A percentile compares a stretch with the other conserved stretches of the same genome.
These are phyloP conservation scores for Daldinia bambusicola DNA, from an alignment of 495 filamentous ascomycete species.

Conservation along the genomic window DNA sequence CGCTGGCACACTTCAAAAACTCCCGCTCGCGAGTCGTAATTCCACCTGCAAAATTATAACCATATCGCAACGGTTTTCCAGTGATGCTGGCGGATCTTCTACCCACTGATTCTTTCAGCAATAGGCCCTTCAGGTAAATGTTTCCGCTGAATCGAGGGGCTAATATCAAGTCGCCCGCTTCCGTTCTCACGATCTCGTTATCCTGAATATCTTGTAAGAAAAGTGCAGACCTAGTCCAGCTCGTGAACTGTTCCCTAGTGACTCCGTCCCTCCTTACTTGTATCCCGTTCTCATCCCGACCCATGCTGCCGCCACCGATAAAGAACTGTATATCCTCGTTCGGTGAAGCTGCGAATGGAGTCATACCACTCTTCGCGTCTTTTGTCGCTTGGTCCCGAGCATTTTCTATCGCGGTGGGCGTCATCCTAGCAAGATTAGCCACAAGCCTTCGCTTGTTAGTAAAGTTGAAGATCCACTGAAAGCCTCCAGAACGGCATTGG, in stretches of 20 bases:
- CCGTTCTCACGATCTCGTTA: neutral
- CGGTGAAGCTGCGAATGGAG: neutral
- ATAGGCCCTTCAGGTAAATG: neutral
- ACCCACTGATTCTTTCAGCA: neutral
- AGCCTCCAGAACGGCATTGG: neutral
- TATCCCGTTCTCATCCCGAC: neutral
- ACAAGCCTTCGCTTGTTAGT: neutral
- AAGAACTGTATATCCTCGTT: neutral
- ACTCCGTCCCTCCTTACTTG: neutral
- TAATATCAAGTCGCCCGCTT: neutral
- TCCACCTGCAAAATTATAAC: slow-evolving; percentile 40
- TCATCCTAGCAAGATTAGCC: neutral
- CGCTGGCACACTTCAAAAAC: slow-evolving; percentile 20
- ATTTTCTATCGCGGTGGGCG: neutral
- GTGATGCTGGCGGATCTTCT: slow-evolving; percentile 27
- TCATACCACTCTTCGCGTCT: neutral
- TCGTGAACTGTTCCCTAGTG: neutral
- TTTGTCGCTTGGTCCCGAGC: neutral
- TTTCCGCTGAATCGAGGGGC: neutral
- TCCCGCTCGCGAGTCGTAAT: slow-evolving; percentile 39
- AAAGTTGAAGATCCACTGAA: neutral
- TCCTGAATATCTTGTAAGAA: neutral
- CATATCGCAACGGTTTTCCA: slow-evolving; percentile 26
- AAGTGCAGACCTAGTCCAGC: neutral
- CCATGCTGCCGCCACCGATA: neutral